Percentiles rank a stretch among this genome's conserved stretches.
These are phyloP conservation scores for Pseudogymnoascus sp. DNA, from an alignment of 2,329 filamentous ascomycete genomes.

Conservation along the genomic window DNA sequence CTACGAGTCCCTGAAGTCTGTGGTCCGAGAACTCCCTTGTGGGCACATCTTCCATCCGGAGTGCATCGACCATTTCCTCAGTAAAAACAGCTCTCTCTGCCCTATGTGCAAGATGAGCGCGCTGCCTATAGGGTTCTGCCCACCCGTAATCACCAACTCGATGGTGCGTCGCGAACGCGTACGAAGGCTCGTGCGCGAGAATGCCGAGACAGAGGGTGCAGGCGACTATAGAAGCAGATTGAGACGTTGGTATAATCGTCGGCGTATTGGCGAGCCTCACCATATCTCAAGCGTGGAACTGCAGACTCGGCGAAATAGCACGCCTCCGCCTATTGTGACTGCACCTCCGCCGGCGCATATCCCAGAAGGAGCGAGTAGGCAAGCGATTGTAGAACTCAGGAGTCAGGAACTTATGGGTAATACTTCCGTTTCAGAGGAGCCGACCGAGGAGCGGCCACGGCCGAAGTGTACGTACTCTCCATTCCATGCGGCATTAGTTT, in stretches of 20 bases:
- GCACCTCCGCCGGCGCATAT: background rate
- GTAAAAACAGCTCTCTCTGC: conserved; percentile 73
- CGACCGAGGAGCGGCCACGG: conserved; percentile 12
- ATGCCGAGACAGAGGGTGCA: conserved; percentile 33
- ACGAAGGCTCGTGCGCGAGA: conserved; percentile 31
- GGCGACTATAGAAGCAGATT: conserved; percentile 37
- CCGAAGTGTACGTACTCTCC: conserved; percentile 17
- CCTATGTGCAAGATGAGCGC: conserved; percentile 84
- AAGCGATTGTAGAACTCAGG: conserved; percentile 19
- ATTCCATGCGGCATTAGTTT: background rate
- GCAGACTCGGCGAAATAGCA: background rate
- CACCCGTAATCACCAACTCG: conserved; percentile 63
- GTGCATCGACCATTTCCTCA: conserved; percentile 81
- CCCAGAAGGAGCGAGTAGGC: conserved; percentile 11
- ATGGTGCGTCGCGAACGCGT: conserved; percentile 79
- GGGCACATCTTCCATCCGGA: conserved; percentile 88
- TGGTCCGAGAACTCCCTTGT: conserved; percentile 79
- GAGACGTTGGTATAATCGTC: background rate
- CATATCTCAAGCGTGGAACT: conserved; percentile 1
- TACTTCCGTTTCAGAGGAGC: conserved; percentile 12
- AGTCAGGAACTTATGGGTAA: conserved; percentile 20
- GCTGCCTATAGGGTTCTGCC: conserved; percentile 59
- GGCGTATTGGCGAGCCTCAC: background rate
- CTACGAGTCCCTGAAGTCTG: conserved; percentile 59
- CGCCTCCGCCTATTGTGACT: background rate